A percentile compares a stretch with the other conserved stretches of the same genome.
Conservation (phyloP, 2,329 filamentous ascomycete species). For the Bipolaris sorokiniana region DNA sequence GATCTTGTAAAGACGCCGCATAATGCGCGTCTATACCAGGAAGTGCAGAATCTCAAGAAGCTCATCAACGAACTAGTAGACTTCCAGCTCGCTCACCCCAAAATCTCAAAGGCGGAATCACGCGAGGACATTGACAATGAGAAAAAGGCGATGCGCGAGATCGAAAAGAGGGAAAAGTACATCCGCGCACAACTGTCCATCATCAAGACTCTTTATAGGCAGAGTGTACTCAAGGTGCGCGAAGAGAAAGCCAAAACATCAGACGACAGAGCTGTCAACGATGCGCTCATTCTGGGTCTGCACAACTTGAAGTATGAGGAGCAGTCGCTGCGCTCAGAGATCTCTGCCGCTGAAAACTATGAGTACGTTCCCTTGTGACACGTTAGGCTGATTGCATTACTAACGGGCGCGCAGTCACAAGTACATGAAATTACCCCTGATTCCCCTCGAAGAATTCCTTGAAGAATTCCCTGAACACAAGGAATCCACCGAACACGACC, state of each 20-base stretch:
- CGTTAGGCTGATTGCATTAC: neutral
- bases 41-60: constrained; percentile 41
- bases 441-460: constrained; percentile 83
- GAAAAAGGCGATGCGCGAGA: constrained; percentile 31
- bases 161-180: constrained; percentile 66
- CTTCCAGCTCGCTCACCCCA: constrained; percentile 39
- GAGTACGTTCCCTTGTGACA: constrained; percentile 66
- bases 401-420: constrained; percentile 68
- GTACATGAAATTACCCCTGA: constrained; percentile 83
- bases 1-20: constrained; percentile 40
- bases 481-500: constrained; percentile 74
- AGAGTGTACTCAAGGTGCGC: constrained; percentile 79
- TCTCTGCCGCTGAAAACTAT: constrained; percentile 86
- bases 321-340: constrained; percentile 86
- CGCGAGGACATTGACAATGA: constrained; percentile 35
- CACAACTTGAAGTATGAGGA: constrained; percentile 98
- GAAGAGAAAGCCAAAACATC: constrained; percentile 86
- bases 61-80: constrained; percentile 42
- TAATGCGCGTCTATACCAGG: constrained; percentile 38
- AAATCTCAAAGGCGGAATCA: constrained; percentile 22
- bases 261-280: constrained; percentile 87
- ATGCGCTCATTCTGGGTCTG: constrained; percentile 86
- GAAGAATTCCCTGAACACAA: constrained; percentile 74
- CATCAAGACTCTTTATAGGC: constrained; percentile 76
- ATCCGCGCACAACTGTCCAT: constrained; percentile 69